Conservation (phyloP, 2,329 filamentous ascomycete genomes). For the Sporothrix luriei region DNA sequence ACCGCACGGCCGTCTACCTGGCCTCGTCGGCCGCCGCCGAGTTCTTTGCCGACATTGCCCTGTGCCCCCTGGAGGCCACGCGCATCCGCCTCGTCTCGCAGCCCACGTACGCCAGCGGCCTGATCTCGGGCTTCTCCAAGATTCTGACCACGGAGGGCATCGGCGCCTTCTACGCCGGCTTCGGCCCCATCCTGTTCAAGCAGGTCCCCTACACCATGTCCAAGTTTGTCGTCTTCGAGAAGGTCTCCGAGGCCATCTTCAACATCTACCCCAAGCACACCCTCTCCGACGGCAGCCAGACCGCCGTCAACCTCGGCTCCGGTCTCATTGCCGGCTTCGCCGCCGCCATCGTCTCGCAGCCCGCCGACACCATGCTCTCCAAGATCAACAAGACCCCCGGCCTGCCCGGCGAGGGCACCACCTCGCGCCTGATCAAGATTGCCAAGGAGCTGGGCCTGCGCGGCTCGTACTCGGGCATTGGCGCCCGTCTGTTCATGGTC, state of each 20-base stretch:
- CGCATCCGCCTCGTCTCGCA: constrained; percentile 82
- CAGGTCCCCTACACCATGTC: constrained; percentile 86
- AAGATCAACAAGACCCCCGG: constrained; percentile 91
- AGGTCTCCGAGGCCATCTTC: constrained; percentile 72
- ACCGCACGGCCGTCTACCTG: constrained; percentile 73
- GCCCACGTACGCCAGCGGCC: constrained; percentile 73
- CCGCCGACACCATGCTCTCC: constrained; percentile 81
- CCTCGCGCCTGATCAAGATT: constrained; percentile 76
- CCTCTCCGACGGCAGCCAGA: constrained; percentile 66
- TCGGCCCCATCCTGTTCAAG: constrained; percentile 78
- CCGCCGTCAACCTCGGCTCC: constrained; percentile 64
- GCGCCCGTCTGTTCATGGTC: constrained; percentile 60
- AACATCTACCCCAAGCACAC: constrained; percentile 65
- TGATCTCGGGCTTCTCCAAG: constrained; percentile 72
- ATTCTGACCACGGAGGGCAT: constrained; percentile 73
- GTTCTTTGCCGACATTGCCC: constrained; percentile 69
- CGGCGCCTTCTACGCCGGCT: constrained; percentile 79
- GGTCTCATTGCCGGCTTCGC: constrained; percentile 67
- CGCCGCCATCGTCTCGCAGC: constrained; percentile 78
- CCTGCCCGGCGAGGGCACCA: constrained; percentile 75
- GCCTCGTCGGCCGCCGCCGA: constrained; percentile 61
- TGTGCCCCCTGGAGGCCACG: constrained; percentile 82
- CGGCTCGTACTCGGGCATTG: constrained; percentile 74
- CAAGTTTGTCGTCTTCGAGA: constrained; percentile 87
- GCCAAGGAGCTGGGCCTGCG: constrained; percentile 73